These are phyloP conservation scores for Pseudogymnoascus sp. DNA, from an alignment of 2,329 filamentous ascomycete genomes.

Conservation along the genomic window DNA sequence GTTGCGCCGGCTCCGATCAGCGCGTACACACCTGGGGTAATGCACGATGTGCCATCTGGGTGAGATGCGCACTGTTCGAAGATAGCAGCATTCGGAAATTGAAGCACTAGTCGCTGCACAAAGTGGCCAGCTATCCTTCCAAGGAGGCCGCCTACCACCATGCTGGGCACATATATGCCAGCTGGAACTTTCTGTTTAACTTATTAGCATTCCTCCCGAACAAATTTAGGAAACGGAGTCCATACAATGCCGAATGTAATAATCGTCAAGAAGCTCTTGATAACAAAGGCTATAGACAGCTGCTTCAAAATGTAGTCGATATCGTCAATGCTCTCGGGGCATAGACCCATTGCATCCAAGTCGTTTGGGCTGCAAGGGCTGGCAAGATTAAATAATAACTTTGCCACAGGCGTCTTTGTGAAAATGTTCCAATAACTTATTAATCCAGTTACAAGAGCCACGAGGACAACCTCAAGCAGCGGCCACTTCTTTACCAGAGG, in stretches of 20 bases:
- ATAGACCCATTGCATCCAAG: constrained; percentile 61
- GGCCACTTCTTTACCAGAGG: constrained; percentile 73
- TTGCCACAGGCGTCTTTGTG: constrained; percentile 81
- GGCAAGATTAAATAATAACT: constrained; percentile 82
- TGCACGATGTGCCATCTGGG: constrained; percentile 66
- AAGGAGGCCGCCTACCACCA: constrained; percentile 93
- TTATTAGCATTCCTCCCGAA: constrained; percentile 11
- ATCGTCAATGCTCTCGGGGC: constrained; percentile 60
- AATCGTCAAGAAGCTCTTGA: constrained; percentile 82
- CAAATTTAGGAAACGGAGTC: constrained; percentile 16
- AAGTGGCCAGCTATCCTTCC: constrained; percentile 80
- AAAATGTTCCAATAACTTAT: constrained; percentile 90
- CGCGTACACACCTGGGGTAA: constrained; percentile 94
- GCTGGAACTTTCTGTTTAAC: constrained; percentile 69
- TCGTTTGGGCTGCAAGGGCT: constrained; percentile 73
- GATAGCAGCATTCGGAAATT: constrained; percentile 60
- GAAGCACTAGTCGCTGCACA: constrained; percentile 72
- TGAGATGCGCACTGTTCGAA: constrained; percentile 67
- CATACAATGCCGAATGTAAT: constrained; percentile 83
- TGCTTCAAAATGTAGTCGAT: constrained; percentile 71
- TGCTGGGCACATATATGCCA: constrained; percentile 95
- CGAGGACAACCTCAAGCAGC: constrained; percentile 77
- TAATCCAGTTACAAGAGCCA: constrained; percentile 75
- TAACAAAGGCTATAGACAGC: constrained; percentile 69
- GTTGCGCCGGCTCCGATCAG: constrained; percentile 90